Percentiles rank a stretch among this genome's conserved stretches.
phyloP scores from a whole-genome alignment of 176 grass and related monocot genomes.

The Oryza longistaminata region DNA sequence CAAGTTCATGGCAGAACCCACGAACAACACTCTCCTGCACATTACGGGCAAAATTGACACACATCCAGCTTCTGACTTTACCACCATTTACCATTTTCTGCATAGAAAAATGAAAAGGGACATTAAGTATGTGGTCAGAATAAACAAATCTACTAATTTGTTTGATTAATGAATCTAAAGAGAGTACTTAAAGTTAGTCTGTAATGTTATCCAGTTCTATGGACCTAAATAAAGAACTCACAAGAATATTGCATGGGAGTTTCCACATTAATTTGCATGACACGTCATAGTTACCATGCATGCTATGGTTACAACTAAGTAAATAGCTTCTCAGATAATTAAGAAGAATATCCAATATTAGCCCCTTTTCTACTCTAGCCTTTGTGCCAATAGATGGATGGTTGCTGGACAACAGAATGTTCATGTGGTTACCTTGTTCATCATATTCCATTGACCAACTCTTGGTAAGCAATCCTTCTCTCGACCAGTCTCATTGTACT shows the following conservation, averaged over 20 bases:
- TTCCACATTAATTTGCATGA: not conserved
- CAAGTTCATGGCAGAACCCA: conserved; percentile 57
- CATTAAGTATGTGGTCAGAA: not conserved
- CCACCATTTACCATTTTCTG: conserved; percentile 73
- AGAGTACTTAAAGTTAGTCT: not conserved
- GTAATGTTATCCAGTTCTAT: not conserved
- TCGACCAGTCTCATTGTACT: conserved; percentile 65
- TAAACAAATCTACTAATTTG: not conserved
- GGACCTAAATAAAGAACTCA: not conserved
- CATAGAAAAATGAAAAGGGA: not conserved
- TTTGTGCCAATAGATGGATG: not conserved
- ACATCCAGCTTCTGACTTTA: conserved; percentile 55
- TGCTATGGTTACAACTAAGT: not conserved
- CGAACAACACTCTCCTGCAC: conserved; percentile 49
- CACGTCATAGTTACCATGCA: not conserved
- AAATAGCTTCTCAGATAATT: not conserved
- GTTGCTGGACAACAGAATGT: not conserved
- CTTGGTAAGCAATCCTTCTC: conserved; percentile 72
- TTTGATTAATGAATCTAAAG: not conserved
- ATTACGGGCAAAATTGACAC: conserved; percentile 63
- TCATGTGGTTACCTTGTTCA: conserved; percentile 60
- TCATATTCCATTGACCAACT: conserved; percentile 81
- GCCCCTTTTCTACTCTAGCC: not conserved
- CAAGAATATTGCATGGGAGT: not conserved
- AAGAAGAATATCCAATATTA: not conserved